Conservation (phyloP, 2,329 filamentous ascomycete genomes). For the Chrysoporthe cubensis region DNA sequence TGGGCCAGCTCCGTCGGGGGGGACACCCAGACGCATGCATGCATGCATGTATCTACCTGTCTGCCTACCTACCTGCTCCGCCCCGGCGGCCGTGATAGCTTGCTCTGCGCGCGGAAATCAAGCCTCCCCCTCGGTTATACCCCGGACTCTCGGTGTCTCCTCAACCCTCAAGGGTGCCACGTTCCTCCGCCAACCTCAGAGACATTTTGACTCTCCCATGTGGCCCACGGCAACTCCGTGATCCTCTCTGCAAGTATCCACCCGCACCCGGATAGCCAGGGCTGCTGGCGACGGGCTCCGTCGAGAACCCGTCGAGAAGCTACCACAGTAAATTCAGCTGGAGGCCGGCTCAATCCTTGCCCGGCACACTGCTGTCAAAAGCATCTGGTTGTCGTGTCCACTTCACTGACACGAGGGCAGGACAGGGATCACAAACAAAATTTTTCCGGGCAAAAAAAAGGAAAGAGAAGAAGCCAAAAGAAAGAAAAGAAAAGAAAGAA, state of each 20-base stretch:
- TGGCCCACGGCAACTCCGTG: constrained; percentile 7
- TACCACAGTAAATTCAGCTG: neutral
- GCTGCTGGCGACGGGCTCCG: neutral
- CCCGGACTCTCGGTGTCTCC: neutral
- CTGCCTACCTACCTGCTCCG: too few species aligned
- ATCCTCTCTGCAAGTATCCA: neutral
- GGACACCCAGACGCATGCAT: too few species aligned
- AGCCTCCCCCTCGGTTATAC: neutral
- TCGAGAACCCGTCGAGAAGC: neutral
- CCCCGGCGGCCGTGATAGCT: too few species aligned
- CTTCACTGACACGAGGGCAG: neutral
- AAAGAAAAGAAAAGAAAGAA: neutral
- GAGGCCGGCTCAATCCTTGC: neutral
- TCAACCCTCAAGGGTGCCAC: neutral
- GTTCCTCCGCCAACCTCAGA: constrained; percentile 1
- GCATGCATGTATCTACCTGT: too few species aligned
- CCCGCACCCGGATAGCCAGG: neutral
- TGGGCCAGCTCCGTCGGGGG: neutral
- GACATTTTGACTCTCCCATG: constrained; percentile 2
- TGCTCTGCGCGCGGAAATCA: too few species aligned
- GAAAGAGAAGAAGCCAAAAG: neutral
- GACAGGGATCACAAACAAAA: neutral
- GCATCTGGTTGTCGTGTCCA: neutral
- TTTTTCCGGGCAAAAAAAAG: neutral
- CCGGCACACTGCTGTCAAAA: neutral